phyloP scores from a whole-genome alignment of 768 basidiomycete genomes.

The Crassisporium funariophilum region DNA sequence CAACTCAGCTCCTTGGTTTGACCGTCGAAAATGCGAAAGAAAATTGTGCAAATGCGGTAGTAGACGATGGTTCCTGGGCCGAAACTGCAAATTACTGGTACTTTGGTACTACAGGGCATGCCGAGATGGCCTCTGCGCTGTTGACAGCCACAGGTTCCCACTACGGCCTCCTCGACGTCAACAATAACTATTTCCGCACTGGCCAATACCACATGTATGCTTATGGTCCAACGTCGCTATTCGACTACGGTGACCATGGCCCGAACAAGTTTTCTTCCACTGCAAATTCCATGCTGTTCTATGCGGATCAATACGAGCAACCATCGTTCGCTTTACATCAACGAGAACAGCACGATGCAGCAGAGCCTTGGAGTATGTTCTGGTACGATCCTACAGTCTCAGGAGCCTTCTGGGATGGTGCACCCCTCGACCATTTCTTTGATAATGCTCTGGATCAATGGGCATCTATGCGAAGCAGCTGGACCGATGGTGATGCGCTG shows the following conservation, averaged over 20 bases:
- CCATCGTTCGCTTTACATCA: constrained; percentile 87
- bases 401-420: constrained; percentile 92
- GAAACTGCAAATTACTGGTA: constrained; percentile 97
- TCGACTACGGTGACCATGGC: constrained; percentile 83
- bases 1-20: constrained; percentile 62
- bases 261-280: constrained; percentile 96
- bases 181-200: constrained; percentile 72
- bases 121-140: constrained; percentile 86
- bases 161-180: constrained; percentile 69
- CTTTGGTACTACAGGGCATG: constrained; percentile 89
- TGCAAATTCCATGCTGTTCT: constrained; percentile 86
- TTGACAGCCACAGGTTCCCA: constrained; percentile 84
- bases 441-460: constrained; percentile 73
- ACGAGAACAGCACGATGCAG: constrained; percentile 82
- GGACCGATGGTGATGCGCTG: constrained; percentile 84
- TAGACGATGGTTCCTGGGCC: constrained; percentile 84
- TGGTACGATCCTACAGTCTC: constrained; percentile 87
- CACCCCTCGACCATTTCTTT: constrained; percentile 84
- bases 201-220: constrained; percentile 91
- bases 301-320: constrained; percentile 64
- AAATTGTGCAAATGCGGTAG: constrained; percentile 70
- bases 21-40: constrained; percentile 74
- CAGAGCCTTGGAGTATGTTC: constrained; percentile 86
- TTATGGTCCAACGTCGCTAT: constrained; percentile 81
- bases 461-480: constrained; percentile 89